These are phyloP conservation scores for Nannochloropsis granulata DNA, from an alignment of 108 stramenopile species.

Conservation along the genomic window DNA sequence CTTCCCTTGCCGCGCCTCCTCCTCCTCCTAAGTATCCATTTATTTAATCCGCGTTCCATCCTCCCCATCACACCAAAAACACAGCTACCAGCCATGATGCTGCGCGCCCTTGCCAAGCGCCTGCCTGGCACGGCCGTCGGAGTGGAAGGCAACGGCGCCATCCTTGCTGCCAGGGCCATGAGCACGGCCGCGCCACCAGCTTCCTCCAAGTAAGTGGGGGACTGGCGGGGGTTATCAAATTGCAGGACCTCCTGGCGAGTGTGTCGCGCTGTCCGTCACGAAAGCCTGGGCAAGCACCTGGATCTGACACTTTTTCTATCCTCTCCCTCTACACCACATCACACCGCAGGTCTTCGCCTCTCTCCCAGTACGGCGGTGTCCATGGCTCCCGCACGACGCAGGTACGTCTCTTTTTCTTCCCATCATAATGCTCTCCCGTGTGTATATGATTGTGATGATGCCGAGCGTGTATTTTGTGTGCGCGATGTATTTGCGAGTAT, in stretches of 20 bases:
- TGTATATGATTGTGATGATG: no score
- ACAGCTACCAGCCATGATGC: neutral
- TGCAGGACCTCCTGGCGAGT: neutral
- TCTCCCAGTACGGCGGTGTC: constrained; percentile 22
- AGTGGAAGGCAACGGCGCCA: neutral
- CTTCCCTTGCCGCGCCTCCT: neutral
- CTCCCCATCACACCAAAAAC: neutral
- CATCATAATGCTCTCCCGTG: no score
- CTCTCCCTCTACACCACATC: neutral
- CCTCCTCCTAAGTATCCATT: neutral
- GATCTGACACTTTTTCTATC: no score
- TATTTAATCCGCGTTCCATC: neutral
- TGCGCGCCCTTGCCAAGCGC: neutral
- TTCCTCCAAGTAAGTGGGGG: neutral
- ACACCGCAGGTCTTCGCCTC: constrained; percentile 3
- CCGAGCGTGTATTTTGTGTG: no score
- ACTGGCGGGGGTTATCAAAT: neutral
- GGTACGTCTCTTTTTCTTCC: neutral
- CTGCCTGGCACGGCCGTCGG: neutral
- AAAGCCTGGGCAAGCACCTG: no score
- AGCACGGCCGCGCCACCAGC: neutral
- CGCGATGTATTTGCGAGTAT: no score
- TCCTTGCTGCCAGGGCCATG: neutral
- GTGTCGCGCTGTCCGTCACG: no score
- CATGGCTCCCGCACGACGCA: constrained; percentile 4